Evolutionary conservation across 2,329 filamentous ascomycete species (phyloP), one percentile per base, ranked within the genome.

Genomic region (Thelonectria blattea): DNA sequence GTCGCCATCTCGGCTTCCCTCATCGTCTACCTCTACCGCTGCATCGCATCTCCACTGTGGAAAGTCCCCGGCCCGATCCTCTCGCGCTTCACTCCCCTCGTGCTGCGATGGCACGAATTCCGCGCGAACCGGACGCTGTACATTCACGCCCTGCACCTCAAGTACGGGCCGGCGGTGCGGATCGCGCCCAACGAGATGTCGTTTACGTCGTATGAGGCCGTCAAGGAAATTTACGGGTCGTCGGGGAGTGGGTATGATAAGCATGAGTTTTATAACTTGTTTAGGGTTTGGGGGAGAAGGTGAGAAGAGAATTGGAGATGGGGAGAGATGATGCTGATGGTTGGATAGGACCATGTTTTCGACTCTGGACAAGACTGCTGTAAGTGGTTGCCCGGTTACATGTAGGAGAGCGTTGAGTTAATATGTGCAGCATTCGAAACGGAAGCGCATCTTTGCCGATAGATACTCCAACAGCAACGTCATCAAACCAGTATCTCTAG

Each of bases 391-490:
- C 17, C 15, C 4, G 30, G 5, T 4, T 10, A 10, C n/a, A n/a
- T n/a, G n/a, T n/a, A 10, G 8, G 27, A 30, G 27, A 30, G 39
- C 14, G 6, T 17, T 10, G 14, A n/a, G 3, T 43, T 61, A 1
- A 61, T 17, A 2, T 0, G 1, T 3, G 24, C 55, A 88, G 83
- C 88, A 90, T 68, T 83, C 83, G 18, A 83, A 81, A 61, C 81
- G 85, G 59, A 89, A 87, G 68, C 80, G 86, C 14, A 75, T 87
- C 24, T 77, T 90, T 24, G 87, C 87, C 0, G 86, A 89, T 67
- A 80, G 86, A 34, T 91, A 91, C 68, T 84, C 87, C 24, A 90
- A 89, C 73, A 85, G 83, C 55, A 90, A 88, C 68, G 77, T 91
- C 47, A 80, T 89, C 74, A 83, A 82, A 24, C 72, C 81, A 2